Conservation (phyloP, 352 stramenopile species). For the Globisporangium apiculatum region DNA sequence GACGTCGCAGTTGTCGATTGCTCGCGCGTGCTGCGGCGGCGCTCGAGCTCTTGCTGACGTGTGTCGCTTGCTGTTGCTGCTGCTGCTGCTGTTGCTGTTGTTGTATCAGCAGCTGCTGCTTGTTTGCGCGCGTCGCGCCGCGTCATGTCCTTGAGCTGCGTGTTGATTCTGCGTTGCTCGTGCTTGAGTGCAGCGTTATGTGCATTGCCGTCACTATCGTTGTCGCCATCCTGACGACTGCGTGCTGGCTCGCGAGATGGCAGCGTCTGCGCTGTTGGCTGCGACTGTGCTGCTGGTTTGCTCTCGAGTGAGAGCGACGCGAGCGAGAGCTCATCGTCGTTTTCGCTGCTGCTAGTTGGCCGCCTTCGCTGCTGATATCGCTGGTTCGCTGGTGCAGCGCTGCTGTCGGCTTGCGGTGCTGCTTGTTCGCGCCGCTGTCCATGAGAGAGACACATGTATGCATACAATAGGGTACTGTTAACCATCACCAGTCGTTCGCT, state of each 20-base stretch:
- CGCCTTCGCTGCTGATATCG: neutral
- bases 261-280: neutral
- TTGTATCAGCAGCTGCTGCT: too few species aligned
- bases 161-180: slow-evolving; percentile 50
- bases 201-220: neutral
- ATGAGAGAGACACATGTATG: slow-evolving; percentile 3
- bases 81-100: too few species aligned
- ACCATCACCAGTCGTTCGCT: too few species aligned
- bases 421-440: slow-evolving; percentile 7
- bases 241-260: too few species aligned
- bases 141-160: slow-evolving; percentile 27
- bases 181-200: slow-evolving; percentile 22
- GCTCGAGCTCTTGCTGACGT: slow-evolving; percentile 11
- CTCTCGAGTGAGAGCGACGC: slow-evolving; percentile 28
- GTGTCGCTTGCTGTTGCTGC: too few species aligned
- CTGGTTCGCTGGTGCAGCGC: slow-evolving; percentile 1
- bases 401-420: neutral
- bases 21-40: neutral
- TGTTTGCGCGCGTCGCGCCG: slow-evolving; percentile 16
- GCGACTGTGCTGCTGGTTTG: neutral
- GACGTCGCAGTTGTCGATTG: neutral
- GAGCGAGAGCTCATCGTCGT: slow-evolving; percentile 19
- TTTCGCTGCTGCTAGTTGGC: neutral
- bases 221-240: neutral
- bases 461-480: neutral